These are phyloP conservation scores for Neurospora sp. DNA, from an alignment of 495 filamentous ascomycete species.

Conservation along the genomic window DNA sequence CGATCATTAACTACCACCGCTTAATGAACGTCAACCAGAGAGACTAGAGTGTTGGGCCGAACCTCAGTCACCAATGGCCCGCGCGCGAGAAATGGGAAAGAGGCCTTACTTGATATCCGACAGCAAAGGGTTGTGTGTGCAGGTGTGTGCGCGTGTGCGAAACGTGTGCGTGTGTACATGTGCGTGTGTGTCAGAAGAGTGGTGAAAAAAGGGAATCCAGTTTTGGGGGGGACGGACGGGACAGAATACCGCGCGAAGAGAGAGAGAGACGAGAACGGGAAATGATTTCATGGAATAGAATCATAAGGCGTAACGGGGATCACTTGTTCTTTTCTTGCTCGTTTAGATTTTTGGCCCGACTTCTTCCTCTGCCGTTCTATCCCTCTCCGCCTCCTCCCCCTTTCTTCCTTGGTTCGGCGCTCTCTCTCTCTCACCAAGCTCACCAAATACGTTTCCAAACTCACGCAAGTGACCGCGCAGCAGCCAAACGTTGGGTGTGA, in stretches of 20 bases:
- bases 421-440: neutral
- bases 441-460: neutral
- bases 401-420: neutral
- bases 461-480: neutral
- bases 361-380: neutral
- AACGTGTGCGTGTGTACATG: neutral
- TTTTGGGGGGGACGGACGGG: neutral
- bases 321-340: slow-evolving; percentile 1
- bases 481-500: neutral
- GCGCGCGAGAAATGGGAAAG: neutral
- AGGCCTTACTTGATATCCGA: neutral
- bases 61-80: neutral
- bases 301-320: slow-evolving; percentile 1
- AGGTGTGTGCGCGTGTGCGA: neutral
- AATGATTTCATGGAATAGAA: slow-evolving; percentile 1
- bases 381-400: neutral
- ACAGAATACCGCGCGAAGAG: neutral
- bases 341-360: neutral
- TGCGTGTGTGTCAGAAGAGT: neutral
- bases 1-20: neutral
- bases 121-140: neutral
- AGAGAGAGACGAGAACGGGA: neutral
- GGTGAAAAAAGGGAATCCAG: neutral
- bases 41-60: neutral
- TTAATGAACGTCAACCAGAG: neutral